Evolutionary conservation across 2,329 filamentous ascomycete species (phyloP).

Genomic region (Claviceps citrina): DNA sequence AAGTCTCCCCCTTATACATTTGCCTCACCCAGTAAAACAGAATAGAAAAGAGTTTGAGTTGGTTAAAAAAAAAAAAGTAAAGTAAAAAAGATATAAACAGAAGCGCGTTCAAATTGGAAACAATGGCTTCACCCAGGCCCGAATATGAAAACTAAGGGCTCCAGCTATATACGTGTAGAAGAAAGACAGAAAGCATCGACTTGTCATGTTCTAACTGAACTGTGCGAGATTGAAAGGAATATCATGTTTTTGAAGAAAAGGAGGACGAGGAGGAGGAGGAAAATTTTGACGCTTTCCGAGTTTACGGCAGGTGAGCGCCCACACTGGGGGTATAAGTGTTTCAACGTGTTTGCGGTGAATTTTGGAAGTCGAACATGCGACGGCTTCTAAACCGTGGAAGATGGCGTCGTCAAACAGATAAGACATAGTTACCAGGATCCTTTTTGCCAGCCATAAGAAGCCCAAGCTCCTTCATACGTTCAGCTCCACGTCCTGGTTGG

Average conservation of each 20-base stretch:
- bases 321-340: not conserved
- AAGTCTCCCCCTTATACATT: conserved; percentile 8
- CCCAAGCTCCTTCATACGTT: conserved; percentile 73
- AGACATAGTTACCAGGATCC: conserved; percentile 59
- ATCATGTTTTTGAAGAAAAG: too few species aligned
- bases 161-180: not conserved
- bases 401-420: conserved; percentile 43
- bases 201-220: conserved; percentile 3
- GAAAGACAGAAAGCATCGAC: not conserved
- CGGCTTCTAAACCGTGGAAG: not conserved
- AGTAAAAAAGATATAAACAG: conserved; percentile 8
- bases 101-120: not conserved
- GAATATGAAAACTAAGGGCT: too few species aligned
- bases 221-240: too few species aligned
- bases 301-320: too few species aligned
- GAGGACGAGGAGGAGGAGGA: too few species aligned
- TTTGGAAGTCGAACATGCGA: not conserved
- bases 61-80: not conserved
- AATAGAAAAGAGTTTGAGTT: conserved; percentile 1
- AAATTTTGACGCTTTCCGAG: too few species aligned
- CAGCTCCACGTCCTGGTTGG: conserved; percentile 70
- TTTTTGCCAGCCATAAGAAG: conserved; percentile 72
- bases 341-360: not conserved
- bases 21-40: conserved; percentile 4
- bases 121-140: not conserved